A percentile compares a stretch with the other conserved stretches of the same genome.
Conservation (phyloP, 139 green algal species). For the Picochlorum sp. region DNA sequence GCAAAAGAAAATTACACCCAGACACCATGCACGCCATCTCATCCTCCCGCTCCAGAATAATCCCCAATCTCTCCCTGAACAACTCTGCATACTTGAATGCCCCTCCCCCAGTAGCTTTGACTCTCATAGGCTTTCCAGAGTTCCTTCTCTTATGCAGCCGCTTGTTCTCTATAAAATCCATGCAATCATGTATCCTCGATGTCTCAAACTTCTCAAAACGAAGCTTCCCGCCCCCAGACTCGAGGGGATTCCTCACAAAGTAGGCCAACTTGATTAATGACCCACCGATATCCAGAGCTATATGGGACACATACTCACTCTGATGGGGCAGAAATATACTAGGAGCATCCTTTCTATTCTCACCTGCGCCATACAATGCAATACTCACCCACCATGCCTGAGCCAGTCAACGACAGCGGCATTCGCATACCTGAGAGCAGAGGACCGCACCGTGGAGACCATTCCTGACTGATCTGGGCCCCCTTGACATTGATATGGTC, state of each 20-base stretch:
- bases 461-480: slow-evolving; percentile 19
- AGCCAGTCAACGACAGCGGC: not conserved
- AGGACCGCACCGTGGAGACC: not conserved
- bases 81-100: slow-evolving; percentile 80
- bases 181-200: slow-evolving; percentile 63
- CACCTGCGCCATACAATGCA: no score
- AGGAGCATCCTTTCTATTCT: slow-evolving; percentile 41
- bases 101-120: slow-evolving; percentile 66
- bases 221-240: slow-evolving; percentile 46
- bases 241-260: slow-evolving; percentile 61
- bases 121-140: slow-evolving; percentile 35
- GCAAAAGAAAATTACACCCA: slow-evolving; percentile 94
- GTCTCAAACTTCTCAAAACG: slow-evolving; percentile 99
- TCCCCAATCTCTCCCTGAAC: slow-evolving; percentile 75
- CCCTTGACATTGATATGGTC: slow-evolving; percentile 19
- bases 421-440: not conserved
- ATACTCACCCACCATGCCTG: no score
- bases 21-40: slow-evolving; percentile 89
- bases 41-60: slow-evolving; percentile 88
- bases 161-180: slow-evolving; percentile 96
- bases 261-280: slow-evolving; percentile 97
- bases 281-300: slow-evolving; percentile 91
- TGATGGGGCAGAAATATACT: slow-evolving; percentile 91
- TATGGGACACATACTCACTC: slow-evolving; percentile 75
- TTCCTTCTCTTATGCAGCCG: slow-evolving; percentile 60